Evolutionary conservation across 2,329 filamentous ascomycete genomes (phyloP), one percentile per base, ranked within the genome.

Genomic region (Fusarium buharicum): DNA sequence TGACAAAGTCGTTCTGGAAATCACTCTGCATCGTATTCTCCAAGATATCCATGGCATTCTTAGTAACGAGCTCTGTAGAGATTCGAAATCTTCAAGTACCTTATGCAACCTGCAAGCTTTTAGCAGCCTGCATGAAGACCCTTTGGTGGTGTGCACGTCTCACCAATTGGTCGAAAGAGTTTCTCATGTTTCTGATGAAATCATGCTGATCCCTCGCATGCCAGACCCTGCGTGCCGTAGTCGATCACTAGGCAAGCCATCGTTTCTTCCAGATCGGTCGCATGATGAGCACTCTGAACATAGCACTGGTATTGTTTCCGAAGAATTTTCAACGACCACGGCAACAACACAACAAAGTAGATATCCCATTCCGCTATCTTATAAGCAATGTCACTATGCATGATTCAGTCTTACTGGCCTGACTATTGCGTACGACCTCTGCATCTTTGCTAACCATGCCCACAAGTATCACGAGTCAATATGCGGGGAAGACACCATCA

Each of bases 381-480:
- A 27, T 31, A 38, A 38, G 40, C 27, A 39, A 24, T 27, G 28
- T 24, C 24, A 52, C 30, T 33, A 16, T 33, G 14, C 50, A 49
- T 49, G 50, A 50, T 53, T 61, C 50, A 50, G 36, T 58, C 40
- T 6, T 17, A 27, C 47, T 45, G 24, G 30, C 48, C 37, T 59
- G 56, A 62, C 44, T 30, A 43, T 38, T 41, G 48, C 61, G 28
- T 45, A 56, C 65, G 56, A 62, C 61, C 58, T 48, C 27, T 27
- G n/a, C 22, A 2, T 24, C 22, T 24, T 24, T 24, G 22, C 18
- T 27, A 27, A 28, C 33, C 16, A 33, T 30, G 36, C 55, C 44
- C 47, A 24, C 39, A 45, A 17, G n/a, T 11, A 34, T 36, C 37
- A 38, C 28, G 37, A 30, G 38, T 13, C 20, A 30, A 33, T 38